These are phyloP conservation scores for Metschnikowia kunwiensis DNA, from an alignment of 805 yeast species.

Conservation along the genomic window DNA sequence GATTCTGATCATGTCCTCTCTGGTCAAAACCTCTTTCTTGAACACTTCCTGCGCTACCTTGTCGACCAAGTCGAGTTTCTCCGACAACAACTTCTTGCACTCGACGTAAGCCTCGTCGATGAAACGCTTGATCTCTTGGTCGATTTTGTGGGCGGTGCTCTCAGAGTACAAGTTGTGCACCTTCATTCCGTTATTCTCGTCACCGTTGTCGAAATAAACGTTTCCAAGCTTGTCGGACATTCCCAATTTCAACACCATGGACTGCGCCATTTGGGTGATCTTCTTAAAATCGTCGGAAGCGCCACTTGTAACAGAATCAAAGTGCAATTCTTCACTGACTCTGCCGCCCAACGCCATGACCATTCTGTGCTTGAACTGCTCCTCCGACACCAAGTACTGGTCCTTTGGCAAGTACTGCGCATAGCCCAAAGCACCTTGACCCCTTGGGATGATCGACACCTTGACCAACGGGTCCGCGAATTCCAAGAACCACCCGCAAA, in stretches of 20 bases:
- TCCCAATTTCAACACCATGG: constrained; percentile 90
- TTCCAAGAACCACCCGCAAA: constrained; percentile 94
- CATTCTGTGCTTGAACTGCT: constrained; percentile 86
- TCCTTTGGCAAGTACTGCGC: constrained; percentile 97
- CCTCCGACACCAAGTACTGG: constrained; percentile 69
- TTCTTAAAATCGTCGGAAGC: constrained; percentile 96
- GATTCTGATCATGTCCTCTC: constrained; percentile 75
- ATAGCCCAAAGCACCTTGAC: constrained; percentile 95
- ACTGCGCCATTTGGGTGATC: constrained; percentile 88
- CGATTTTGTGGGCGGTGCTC: constrained; percentile 76
- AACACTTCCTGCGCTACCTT: constrained; percentile 72
- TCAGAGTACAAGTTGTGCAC: constrained; percentile 88
- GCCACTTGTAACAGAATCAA: constrained; percentile 90
- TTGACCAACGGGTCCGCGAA: constrained; percentile 91
- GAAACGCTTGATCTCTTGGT: constrained; percentile 75
- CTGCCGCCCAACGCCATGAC: constrained; percentile 97
- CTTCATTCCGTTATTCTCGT: constrained; percentile 46
- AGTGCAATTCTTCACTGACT: constrained; percentile 91
- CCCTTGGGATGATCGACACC: constrained; percentile 95
- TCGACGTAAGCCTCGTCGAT: constrained; percentile 70
- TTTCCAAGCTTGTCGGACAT: constrained; percentile 89
- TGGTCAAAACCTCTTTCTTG: constrained; percentile 71
- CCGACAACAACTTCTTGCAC: constrained; percentile 63
- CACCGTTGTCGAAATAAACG: constrained; percentile 67
- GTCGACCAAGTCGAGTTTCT: constrained; percentile 58